Percentiles rank a stretch among this genome's conserved stretches.
phyloP scores from a whole-genome alignment of 2,329 filamentous ascomycete genomes.

The Alternaria tenuissima region DNA sequence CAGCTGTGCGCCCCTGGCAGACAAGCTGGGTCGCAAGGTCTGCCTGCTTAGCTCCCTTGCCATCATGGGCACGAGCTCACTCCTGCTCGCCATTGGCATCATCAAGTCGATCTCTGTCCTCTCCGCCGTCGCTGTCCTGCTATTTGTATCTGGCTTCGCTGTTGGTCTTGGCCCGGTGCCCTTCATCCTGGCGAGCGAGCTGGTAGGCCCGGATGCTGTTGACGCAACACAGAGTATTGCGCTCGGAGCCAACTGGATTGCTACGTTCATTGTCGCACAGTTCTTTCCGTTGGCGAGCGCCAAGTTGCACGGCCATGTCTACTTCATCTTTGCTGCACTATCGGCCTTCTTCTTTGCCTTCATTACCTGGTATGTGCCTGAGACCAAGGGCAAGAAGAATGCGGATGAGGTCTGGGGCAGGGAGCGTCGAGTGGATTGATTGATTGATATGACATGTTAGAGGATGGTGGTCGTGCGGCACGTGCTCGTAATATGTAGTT shows the following conservation, averaged over 20 bases:
- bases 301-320: constrained; percentile 81
- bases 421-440: constrained; percentile 50
- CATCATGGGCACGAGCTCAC: constrained; percentile 82
- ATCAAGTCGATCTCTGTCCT: constrained; percentile 74
- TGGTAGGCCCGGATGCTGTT: constrained; percentile 89
- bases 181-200: constrained; percentile 90
- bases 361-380: constrained; percentile 77
- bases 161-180: constrained; percentile 92
- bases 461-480: background rate
- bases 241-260: constrained; percentile 84
- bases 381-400: constrained; percentile 85
- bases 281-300: constrained; percentile 91
- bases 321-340: constrained; percentile 86
- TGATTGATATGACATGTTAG: background rate
- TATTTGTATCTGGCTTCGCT: constrained; percentile 90
- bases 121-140: constrained; percentile 80
- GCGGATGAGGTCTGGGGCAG: constrained; percentile 92
- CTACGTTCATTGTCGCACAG: constrained; percentile 91
- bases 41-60: constrained; percentile 83
- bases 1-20: constrained; percentile 82
- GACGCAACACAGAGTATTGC: constrained; percentile 91
- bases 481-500: background rate
- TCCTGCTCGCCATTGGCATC: constrained; percentile 83
- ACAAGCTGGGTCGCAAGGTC: constrained; percentile 85
- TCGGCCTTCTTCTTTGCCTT: constrained; percentile 75